These are phyloP conservation scores for Plasmopara halstedii DNA, from an alignment of 352 stramenopile species.

Conservation along the genomic window DNA sequence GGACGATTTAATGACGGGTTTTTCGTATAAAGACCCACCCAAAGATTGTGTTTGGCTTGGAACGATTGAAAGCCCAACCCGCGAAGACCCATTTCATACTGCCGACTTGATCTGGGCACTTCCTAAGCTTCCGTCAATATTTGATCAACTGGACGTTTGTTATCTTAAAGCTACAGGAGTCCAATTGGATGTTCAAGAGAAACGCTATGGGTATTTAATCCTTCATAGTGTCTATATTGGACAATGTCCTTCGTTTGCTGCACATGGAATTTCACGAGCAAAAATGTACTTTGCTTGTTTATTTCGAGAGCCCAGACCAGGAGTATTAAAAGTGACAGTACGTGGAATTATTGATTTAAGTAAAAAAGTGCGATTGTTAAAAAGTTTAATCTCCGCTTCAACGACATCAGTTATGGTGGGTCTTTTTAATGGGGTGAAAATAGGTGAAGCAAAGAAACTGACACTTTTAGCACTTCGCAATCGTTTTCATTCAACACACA, in stretches of 20 bases:
- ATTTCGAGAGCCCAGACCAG: slow-evolving; percentile 24
- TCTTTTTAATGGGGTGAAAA: slow-evolving; percentile 32
- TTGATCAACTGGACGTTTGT: slow-evolving; percentile 32
- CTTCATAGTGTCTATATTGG: slow-evolving; percentile 31
- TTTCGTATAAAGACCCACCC: slow-evolving; percentile 25
- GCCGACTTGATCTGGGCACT: slow-evolving; percentile 25
- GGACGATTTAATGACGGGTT: slow-evolving; percentile 30
- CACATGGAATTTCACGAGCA: slow-evolving; percentile 18
- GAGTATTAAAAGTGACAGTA: slow-evolving; percentile 28
- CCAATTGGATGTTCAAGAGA: slow-evolving; percentile 15
- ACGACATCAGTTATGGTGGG: slow-evolving; percentile 30
- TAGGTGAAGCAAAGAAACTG: slow-evolving; percentile 43
- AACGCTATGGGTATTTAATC: slow-evolving; percentile 39
- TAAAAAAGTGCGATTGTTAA: slow-evolving; percentile 23
- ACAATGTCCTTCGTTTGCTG: slow-evolving; percentile 29
- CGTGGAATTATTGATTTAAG: slow-evolving; percentile 37
- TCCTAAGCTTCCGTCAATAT: slow-evolving; percentile 11
- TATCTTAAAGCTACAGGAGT: slow-evolving; percentile 38
- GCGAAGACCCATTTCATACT: slow-evolving; percentile 30
- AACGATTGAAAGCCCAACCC: slow-evolving; percentile 16
- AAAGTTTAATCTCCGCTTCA: slow-evolving; percentile 9
- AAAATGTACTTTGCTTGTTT: slow-evolving; percentile 32
- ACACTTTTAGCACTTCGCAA: slow-evolving; percentile 27
- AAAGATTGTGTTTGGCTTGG: slow-evolving; percentile 35
- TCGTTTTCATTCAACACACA: slow-evolving; percentile 1